Evolutionary conservation across 2,329 filamentous ascomycete species (phyloP).

Genomic region (Colletotrichum theobromicola): DNA sequence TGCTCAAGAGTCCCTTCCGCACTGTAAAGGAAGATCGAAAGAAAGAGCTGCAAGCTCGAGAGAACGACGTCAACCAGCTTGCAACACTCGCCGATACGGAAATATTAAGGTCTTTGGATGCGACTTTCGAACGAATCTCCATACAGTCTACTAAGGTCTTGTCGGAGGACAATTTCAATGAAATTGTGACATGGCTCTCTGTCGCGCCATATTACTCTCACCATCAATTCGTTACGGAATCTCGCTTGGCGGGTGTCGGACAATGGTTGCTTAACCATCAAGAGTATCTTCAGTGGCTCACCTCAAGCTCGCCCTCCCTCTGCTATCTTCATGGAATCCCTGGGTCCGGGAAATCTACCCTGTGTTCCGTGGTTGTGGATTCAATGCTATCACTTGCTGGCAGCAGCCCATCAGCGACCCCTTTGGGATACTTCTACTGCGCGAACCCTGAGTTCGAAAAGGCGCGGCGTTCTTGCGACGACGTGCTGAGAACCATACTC

Average conservation of each 20-base stretch:
- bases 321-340: not conserved
- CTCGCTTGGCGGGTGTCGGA: not conserved
- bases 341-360: not conserved
- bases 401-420: not conserved
- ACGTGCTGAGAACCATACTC: not conserved
- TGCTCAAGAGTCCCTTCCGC: not conserved
- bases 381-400: not conserved
- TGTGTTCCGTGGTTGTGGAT: not conserved
- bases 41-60: not conserved
- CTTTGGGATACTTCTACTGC: not conserved
- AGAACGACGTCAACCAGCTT: not conserved
- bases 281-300: not conserved
- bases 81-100: not conserved
- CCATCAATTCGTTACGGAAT: not conserved
- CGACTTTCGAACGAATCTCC: not conserved
- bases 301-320: not conserved
- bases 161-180: not conserved
- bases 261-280: not conserved
- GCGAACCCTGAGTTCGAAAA: not conserved
- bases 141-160: not conserved
- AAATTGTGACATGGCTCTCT: not conserved
- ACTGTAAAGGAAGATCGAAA: not conserved
- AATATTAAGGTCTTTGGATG: accelerated
- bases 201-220: not conserved
- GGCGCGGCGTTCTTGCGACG: not conserved